Evolutionary conservation across 345 rosid species (phyloP).

Genomic region (Clausena lansium): DNA sequence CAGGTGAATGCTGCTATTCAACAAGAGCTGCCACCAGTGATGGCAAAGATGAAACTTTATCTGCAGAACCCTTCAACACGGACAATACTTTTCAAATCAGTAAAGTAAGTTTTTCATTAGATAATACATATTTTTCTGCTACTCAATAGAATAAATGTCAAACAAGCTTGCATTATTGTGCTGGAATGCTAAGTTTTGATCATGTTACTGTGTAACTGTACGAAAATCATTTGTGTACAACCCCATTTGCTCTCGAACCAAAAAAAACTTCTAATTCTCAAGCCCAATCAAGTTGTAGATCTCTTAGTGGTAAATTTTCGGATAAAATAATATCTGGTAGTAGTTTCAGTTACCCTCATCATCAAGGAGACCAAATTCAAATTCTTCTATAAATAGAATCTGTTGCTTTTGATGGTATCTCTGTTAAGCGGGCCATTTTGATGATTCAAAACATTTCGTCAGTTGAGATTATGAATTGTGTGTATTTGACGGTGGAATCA

Average conservation of each 20-base stretch:
- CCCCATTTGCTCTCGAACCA: background rate
- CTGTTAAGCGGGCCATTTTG: background rate
- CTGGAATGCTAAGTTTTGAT: background rate
- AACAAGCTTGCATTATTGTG: background rate
- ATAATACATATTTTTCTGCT: background rate
- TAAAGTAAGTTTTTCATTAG: constrained; percentile 54
- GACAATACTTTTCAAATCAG: constrained; percentile 86
- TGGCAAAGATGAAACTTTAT: constrained; percentile 90
- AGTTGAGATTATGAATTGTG: background rate
- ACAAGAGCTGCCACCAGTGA: constrained; percentile 67
- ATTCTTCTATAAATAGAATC: background rate
- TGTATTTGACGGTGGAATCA: background rate
- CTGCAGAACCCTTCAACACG: constrained; percentile 82
- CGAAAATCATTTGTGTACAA: background rate
- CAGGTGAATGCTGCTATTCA: constrained; percentile 76
- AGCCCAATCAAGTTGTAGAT: background rate
- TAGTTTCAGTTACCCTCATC: background rate
- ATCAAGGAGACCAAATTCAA: background rate
- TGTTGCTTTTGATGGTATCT: background rate
- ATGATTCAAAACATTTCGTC: background rate
- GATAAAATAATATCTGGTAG: background rate
- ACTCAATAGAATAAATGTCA: background rate
- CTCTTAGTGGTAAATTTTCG: background rate
- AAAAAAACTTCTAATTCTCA: background rate
- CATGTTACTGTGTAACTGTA: background rate